Percentiles rank a stretch among this genome's conserved stretches.
Conservation (phyloP, 1,139 yeast species). For the Chernovozyma sophiae-reginae region DNA sequence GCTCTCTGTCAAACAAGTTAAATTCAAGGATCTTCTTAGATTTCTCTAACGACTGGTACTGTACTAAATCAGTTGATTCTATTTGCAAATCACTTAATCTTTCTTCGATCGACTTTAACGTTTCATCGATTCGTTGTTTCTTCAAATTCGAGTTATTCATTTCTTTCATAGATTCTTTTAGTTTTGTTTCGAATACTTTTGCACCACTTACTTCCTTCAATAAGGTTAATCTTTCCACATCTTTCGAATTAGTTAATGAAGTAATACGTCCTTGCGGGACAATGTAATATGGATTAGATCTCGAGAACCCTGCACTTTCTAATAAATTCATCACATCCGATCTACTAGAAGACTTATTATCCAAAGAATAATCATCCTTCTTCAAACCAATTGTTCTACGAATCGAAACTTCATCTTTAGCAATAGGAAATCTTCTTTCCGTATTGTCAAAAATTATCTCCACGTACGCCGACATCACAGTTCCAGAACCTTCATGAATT, state of each 20-base stretch:
- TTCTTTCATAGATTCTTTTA: constrained; percentile 75
- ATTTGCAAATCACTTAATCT: constrained; percentile 74
- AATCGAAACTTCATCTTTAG: constrained; percentile 63
- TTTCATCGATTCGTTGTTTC: constrained; percentile 69
- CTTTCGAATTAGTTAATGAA: constrained; percentile 83
- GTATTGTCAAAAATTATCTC: constrained; percentile 83
- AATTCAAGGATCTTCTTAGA: constrained; percentile 71
- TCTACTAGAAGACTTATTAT: constrained; percentile 73
- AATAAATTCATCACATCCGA: constrained; percentile 78
- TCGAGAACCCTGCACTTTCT: constrained; percentile 90
- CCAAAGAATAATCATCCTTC: constrained; percentile 84
- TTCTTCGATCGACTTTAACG: constrained; percentile 64
- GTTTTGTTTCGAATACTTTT: constrained; percentile 76
- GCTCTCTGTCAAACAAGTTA: constrained; percentile 73
- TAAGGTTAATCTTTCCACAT: constrained; percentile 69
- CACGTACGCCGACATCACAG: constrained; percentile 90
- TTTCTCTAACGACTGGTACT: constrained; percentile 64
- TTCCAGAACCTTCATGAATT: constrained; percentile 87
- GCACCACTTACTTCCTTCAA: constrained; percentile 96
- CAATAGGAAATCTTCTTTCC: constrained; percentile 71
- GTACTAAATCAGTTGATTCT: constrained; percentile 73
- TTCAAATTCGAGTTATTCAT: constrained; percentile 72
- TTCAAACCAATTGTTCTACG: constrained; percentile 89
- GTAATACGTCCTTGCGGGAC: constrained; percentile 96
- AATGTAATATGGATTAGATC: constrained; percentile 89